Percentiles rank a stretch among this genome's conserved stretches.
Conservation (phyloP, 2,329 filamentous ascomycete species). For the Lachnellula occidentalis region DNA sequence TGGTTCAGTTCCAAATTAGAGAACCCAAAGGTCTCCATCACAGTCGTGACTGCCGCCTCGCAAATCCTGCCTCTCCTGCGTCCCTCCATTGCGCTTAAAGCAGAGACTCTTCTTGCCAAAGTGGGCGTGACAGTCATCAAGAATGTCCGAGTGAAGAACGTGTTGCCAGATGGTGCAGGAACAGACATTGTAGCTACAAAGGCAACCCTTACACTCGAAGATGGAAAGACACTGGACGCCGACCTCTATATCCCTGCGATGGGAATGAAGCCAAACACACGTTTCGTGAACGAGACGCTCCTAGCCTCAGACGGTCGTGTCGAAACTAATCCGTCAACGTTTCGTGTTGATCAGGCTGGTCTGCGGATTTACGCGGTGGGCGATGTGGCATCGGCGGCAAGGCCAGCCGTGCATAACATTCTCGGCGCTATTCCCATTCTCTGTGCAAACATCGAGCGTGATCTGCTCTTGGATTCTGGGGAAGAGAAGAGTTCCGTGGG, state of each 20-base stretch:
- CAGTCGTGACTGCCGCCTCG: constrained; percentile 36
- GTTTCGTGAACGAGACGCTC: constrained; percentile 32
- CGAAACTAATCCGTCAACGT: constrained; percentile 33
- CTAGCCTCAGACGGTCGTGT: constrained; percentile 35
- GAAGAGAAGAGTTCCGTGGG: constrained; percentile 12
- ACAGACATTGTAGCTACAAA: constrained; percentile 23
- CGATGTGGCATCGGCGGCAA: constrained; percentile 37
- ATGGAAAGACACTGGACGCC: constrained; percentile 35
- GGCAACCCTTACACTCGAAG: constrained; percentile 35
- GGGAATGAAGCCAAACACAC: constrained; percentile 38
- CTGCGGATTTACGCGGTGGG: constrained; percentile 42
- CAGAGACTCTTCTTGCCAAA: constrained; percentile 37
- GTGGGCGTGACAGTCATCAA: constrained; percentile 45
- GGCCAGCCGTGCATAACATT: constrained; percentile 39
- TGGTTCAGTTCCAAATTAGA: constrained; percentile 31
- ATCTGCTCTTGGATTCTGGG: constrained; percentile 37
- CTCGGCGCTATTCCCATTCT: constrained; percentile 38
- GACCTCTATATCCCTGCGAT: constrained; percentile 45
- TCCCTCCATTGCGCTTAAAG: constrained; percentile 34
- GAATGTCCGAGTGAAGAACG: constrained; percentile 33
- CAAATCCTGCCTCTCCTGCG: constrained; percentile 39
- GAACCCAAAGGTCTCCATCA: constrained; percentile 39
- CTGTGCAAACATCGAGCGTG: constrained; percentile 43
- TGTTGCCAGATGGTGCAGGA: constrained; percentile 30
- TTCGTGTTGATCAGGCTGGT: constrained; percentile 35